Conservation (phyloP, 345 rosid genomes). For the Geranium brycei region DNA sequence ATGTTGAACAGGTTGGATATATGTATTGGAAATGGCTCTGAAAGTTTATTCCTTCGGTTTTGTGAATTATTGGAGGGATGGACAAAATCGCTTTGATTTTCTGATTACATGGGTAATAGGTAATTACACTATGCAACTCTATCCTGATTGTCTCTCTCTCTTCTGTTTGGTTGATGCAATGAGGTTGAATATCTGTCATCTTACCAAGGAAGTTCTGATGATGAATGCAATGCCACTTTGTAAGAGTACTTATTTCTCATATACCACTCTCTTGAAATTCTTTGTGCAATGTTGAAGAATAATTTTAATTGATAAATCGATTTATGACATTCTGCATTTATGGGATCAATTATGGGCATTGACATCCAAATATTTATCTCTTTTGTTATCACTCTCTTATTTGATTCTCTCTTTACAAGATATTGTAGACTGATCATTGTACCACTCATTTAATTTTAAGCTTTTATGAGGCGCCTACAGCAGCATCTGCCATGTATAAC, state of each 20-base stretch:
- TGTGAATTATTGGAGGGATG: conserved; percentile 87
- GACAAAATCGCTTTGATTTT: conserved; percentile 92
- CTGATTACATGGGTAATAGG: conserved; percentile 80
- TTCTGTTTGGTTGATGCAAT: not conserved
- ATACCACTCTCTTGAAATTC: not conserved
- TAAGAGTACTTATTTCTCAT: not conserved
- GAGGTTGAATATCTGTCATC: not conserved
- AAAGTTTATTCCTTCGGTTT: conserved; percentile 82
- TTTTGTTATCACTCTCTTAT: no score
- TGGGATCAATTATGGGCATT: no score
- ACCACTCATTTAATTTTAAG: not conserved
- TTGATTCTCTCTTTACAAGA: not conserved
- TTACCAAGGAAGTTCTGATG: not conserved
- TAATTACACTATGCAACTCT: conserved; percentile 12
- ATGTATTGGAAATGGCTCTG: conserved; percentile 88
- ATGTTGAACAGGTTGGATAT: conserved; percentile 74
- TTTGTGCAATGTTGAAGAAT: not conserved
- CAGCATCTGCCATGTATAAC: not conserved
- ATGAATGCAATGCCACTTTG: not conserved
- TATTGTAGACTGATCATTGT: not conserved
- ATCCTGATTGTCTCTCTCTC: not conserved
- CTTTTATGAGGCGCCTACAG: not conserved
- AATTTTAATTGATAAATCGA: no score
- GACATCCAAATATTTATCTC: no score
- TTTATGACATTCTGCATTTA: no score